Conservation (phyloP, 768 basidiomycete genomes). For the Russula ochroleuca region DNA sequence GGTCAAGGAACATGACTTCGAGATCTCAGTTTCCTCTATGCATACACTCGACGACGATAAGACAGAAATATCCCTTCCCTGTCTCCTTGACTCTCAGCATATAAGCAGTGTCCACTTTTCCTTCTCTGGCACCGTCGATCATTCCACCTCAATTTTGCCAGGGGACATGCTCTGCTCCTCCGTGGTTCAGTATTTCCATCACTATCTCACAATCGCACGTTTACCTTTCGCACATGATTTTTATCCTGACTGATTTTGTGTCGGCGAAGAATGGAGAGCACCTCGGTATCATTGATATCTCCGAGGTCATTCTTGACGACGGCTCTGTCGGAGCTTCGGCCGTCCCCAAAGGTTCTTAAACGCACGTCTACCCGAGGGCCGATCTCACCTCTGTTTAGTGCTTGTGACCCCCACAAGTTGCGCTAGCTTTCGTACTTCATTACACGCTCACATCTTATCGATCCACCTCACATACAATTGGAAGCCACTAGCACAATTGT, state of each 20-base stretch:
- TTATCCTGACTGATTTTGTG: conserved; percentile 20
- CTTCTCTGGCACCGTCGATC: conserved; percentile 52
- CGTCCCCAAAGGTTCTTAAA: conserved; percentile 19
- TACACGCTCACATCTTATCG: conserved; percentile 35
- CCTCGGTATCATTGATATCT: conserved; percentile 21
- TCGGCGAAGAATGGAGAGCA: conserved; percentile 44
- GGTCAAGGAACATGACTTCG: conserved; percentile 42
- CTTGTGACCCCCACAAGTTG: conserved; percentile 33
- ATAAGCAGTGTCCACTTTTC: conserved; percentile 49
- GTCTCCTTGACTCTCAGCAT: conserved; percentile 46
- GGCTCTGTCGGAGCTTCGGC: background rate
- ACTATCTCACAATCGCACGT: conserved; percentile 39
- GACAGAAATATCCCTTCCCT: conserved; percentile 34
- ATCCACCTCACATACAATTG: conserved; percentile 44
- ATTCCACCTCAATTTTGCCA: conserved; percentile 36
- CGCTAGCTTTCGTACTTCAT: conserved; percentile 26
- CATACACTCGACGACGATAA: conserved; percentile 42
- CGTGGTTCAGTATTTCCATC: conserved; percentile 46
- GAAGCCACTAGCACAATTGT: conserved; percentile 26
- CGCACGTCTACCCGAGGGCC: background rate
- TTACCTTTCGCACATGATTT: conserved; percentile 3
- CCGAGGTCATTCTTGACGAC: conserved; percentile 18
- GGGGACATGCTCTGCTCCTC: conserved; percentile 46
- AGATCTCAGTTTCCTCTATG: conserved; percentile 44
- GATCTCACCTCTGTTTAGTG: conserved; percentile 43